These are phyloP conservation scores for Psilocybe tampanensis DNA, from an alignment of 768 basidiomycete genomes.

Conservation along the genomic window DNA sequence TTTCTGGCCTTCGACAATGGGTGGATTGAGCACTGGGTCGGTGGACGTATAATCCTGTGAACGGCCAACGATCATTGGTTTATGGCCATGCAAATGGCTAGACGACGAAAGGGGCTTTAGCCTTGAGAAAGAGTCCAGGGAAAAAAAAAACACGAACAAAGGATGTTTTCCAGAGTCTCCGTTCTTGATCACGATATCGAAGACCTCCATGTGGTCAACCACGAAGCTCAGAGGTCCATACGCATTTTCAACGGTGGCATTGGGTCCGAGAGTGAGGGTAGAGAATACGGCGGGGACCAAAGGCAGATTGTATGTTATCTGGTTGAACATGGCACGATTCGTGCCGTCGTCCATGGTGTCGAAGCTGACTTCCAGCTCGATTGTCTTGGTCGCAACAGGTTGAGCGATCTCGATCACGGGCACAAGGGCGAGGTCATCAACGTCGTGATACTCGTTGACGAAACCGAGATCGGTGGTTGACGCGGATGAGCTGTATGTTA, in stretches of 20 bases:
- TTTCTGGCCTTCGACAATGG: conserved; percentile 69
- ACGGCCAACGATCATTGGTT: conserved; percentile 78
- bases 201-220: conserved; percentile 70
- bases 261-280: conserved; percentile 71
- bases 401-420: conserved; percentile 60
- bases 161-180: conserved; percentile 78
- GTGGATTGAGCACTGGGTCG: conserved; percentile 81
- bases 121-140: background rate
- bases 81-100: conserved; percentile 93
- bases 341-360: conserved; percentile 86
- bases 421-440: conserved; percentile 69
- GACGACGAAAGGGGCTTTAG: background rate
- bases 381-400: conserved; percentile 51
- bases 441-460: conserved; percentile 58
- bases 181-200: conserved; percentile 80
- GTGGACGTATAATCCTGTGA: conserved; percentile 68
- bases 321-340: conserved; percentile 80
- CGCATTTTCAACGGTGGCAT: conserved; percentile 64
- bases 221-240: conserved; percentile 85
- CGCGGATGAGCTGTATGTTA: conserved; percentile 68
- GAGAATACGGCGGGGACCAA: conserved; percentile 80
- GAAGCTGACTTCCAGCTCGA: conserved; percentile 76
- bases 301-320: conserved; percentile 67
- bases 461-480: conserved; percentile 53
- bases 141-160: conserved; percentile 55